Percentiles rank a stretch among this genome's conserved stretches.
Evolutionary conservation across 805 yeast species (phyloP).

Genomic region (Suhomyces canberraensis): DNA sequence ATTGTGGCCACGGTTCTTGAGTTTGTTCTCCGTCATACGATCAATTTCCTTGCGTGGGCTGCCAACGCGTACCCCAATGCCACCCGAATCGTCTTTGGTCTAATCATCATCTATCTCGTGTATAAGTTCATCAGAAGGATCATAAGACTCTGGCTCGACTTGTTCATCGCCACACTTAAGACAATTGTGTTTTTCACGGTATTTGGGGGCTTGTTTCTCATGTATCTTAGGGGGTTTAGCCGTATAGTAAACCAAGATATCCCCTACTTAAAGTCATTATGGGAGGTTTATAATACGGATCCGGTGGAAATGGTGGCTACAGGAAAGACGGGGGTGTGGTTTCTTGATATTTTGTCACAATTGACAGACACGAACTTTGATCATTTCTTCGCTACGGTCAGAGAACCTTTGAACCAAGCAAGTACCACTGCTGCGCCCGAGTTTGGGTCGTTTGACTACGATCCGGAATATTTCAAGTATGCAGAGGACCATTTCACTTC

Average conservation of each 20-base stretch:
- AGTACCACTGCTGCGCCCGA: background rate
- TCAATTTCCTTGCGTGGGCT: slow-evolving; percentile 10
- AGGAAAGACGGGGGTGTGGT: no score
- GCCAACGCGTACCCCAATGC: slow-evolving; percentile 19
- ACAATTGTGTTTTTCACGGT: slow-evolving; percentile 13
- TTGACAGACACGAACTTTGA: background rate
- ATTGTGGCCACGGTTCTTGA: slow-evolving; percentile 11
- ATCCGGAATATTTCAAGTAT: slow-evolving; percentile 9
- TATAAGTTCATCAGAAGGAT: slow-evolving; percentile 15
- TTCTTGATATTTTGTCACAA: background rate
- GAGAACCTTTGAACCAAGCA: background rate
- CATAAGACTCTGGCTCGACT: slow-evolving; percentile 19
- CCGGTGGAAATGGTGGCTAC: no score
- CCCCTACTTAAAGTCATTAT: slow-evolving; percentile 6
- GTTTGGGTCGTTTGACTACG: background rate
- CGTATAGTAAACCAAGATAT: slow-evolving; percentile 17
- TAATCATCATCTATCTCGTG: slow-evolving; percentile 15
- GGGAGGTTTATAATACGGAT: no score
- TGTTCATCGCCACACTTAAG: slow-evolving; percentile 19
- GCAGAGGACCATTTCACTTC: slow-evolving; percentile 4
- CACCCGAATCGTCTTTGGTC: slow-evolving; percentile 12
- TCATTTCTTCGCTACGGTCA: background rate
- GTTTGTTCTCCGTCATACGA: slow-evolving; percentile 10
- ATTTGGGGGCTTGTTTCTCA: slow-evolving; percentile 11
- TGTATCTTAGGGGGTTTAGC: slow-evolving; percentile 22